Base-by-base conservation (phyloP, 2,329 filamentous ascomycete species). In the Ophiobolus disseminans region DNA sequence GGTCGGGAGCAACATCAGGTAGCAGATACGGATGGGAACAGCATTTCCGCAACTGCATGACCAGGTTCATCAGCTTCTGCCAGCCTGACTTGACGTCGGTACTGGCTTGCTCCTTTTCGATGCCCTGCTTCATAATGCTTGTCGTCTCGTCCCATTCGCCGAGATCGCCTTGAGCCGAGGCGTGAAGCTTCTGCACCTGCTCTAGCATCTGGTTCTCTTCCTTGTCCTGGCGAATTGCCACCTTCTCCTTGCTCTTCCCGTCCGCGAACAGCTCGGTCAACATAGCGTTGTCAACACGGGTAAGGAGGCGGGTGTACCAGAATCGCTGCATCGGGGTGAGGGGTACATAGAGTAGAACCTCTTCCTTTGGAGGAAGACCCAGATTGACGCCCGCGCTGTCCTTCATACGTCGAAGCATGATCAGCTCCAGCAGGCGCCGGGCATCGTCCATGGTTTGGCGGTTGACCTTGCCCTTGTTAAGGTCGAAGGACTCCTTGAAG, bases 101-200 rank as follows among this genome's bases (percentile, higher is more conserved):
- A 16, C 63, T 60, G 6, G 68, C 60, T 20, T 72, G 62, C 45
- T 75, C 72, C 9, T 74, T 68, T 8, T 68, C 56, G 2, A 89
- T 46, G 89, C 97, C 77, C 93, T 96, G 74, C 90, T 92, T 82
- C 91, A 97, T 80, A 94, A 97, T 86, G 92, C 89, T 73, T 92
- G 92, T 77, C 88, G 93, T 76, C 96, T 95, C 50, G 9, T 75
- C 74, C 80, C 80, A 83, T 7, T 60, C 57, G 70, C 69, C 41
- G 21, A 42, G 25, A 4, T 40, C 45, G 5, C 38, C 44, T 20
- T 40, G 30, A 25, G 40, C 9, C 5, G 13, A 11, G 3, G 38
- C 44, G 21, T 65, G 48, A 3, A 63, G 50, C 21, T 73, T 62
- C 16, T 75, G 61, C 11, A 73, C 59, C 3, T 63, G 60, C 3